A percentile compares a stretch with the other conserved stretches of the same genome.
phyloP scores from a whole-genome alignment of 371 early-diverging fungal genomes.

The Funneliformis caledonium region DNA sequence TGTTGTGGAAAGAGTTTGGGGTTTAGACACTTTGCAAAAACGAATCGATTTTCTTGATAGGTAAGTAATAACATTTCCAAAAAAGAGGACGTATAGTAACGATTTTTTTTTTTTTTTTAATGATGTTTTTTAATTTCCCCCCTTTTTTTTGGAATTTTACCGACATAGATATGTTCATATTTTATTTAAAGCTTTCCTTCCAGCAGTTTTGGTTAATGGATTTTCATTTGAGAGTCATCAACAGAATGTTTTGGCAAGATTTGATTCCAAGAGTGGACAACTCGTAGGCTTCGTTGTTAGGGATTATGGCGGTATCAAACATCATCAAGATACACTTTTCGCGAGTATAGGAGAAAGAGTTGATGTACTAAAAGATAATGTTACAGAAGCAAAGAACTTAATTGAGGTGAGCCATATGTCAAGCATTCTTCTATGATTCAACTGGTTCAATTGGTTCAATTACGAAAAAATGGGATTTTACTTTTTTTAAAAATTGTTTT shows the following conservation, averaged over 20 bases:
- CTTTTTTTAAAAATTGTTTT: background rate
- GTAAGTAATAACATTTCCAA: conserved; percentile 42
- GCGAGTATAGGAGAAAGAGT: conserved; percentile 52
- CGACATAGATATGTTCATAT: conserved; percentile 50
- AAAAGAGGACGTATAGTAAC: too few relatives aligned
- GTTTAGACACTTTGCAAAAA: conserved; percentile 59
- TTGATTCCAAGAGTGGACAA: conserved; percentile 59
- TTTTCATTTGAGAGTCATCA: conserved; percentile 78
- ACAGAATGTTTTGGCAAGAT: conserved; percentile 70
- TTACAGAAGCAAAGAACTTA: conserved; percentile 58
- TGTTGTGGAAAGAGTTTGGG: conserved; percentile 57
- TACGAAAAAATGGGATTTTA: background rate
- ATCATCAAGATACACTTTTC: conserved; percentile 60
- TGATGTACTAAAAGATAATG: conserved; percentile 63
- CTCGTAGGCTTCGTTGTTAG: conserved; percentile 71
- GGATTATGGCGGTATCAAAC: conserved; percentile 79
- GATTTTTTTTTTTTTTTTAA: too few relatives aligned
- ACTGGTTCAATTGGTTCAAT: too few relatives aligned
- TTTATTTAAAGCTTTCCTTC: conserved; percentile 66
- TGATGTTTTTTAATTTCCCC: background rate
- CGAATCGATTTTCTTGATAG: conserved; percentile 56
- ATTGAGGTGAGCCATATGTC: conserved; percentile 50
- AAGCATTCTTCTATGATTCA: background rate
- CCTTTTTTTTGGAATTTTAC: background rate
- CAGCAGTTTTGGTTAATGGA: conserved; percentile 67